Percentiles rank a stretch among this genome's conserved stretches.
These are phyloP conservation scores for Ophiostoma sp. DNA, from an alignment of 2,329 filamentous ascomycete genomes.

Conservation along the genomic window DNA sequence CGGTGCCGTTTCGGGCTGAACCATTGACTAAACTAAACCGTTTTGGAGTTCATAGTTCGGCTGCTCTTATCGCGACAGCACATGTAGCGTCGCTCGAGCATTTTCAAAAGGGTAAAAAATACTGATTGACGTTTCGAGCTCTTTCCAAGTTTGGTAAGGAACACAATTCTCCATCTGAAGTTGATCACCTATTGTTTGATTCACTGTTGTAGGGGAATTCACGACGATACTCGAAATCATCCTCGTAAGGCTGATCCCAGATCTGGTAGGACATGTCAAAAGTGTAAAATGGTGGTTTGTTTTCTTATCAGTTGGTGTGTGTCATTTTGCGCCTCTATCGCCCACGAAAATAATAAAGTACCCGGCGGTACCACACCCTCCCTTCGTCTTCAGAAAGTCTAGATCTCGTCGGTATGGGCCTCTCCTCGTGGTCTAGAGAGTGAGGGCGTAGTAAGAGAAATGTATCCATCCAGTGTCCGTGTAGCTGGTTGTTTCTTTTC, in stretches of 20 bases:
- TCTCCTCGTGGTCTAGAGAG: neutral
- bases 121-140: no score
- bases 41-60: neutral
- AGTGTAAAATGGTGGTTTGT: neutral
- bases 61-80: neutral
- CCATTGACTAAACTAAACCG: conserved; percentile 1
- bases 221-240: neutral
- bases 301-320: conserved; percentile 2
- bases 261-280: neutral
- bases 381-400: neutral
- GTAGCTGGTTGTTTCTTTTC: no score
- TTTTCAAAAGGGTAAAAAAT: no score
- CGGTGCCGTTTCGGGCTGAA: neutral
- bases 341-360: neutral
- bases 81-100: no score
- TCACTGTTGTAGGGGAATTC: neutral
- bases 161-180: no score
- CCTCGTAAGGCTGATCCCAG: neutral
- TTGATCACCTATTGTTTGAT: no score
- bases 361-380: neutral
- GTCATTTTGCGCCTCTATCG: neutral
- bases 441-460: neutral
- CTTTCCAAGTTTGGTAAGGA: no score
- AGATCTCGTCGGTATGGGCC: neutral
- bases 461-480: no score